Evolutionary conservation across 192 early-diverging fungal genomes (phyloP), one percentile per base, ranked within the genome.

Genomic region (Podila epigama): DNA sequence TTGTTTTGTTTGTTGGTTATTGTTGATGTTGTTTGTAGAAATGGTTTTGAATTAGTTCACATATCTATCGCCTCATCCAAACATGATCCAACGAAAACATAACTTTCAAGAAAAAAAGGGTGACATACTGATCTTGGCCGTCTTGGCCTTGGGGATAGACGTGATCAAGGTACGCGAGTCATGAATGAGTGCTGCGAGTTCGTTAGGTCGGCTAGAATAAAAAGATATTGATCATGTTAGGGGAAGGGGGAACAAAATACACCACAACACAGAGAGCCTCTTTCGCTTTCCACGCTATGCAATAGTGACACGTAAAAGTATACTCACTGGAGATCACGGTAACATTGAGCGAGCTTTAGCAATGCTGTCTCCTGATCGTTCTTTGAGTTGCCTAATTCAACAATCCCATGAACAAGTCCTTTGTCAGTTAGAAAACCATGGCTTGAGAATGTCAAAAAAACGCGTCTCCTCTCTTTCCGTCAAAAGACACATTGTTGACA

Each of bases 101-200:
- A n/a, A 13, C 35, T 32, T 28, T 11, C 39, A 32, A 16, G 0
- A 53, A 36, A 51, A 51, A 32, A 15, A 8, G 2, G 40, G 37
- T 4, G 16, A 65, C 85, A 51, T 83, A 95, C 93, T 86, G 53
- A 96, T 89, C 83, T 96, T 99, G 33, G 97, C 94, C 5, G 95
- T 94, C 87, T 99, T 99, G 37, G 97, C 97, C 79, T 96, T 96
- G 25, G 96, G 91, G 37, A 97, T 93, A 22, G 89, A 85, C 22
- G 87, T 84, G 59, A 99, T 93, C 69, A 94, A 87, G 10, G 83
- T 67, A 53, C 91, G 90, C 13, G 95, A 95, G 27, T 87, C 86
- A 57, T 91, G 90, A 62, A 97, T 91, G 61, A 99, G 88, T 11
- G 68, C 82, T 0, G 93, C 92, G 36, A 99, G 88, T 42, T 94